phyloP scores from a whole-genome alignment of 805 yeast species.

The Starmerella scarabaei region DNA sequence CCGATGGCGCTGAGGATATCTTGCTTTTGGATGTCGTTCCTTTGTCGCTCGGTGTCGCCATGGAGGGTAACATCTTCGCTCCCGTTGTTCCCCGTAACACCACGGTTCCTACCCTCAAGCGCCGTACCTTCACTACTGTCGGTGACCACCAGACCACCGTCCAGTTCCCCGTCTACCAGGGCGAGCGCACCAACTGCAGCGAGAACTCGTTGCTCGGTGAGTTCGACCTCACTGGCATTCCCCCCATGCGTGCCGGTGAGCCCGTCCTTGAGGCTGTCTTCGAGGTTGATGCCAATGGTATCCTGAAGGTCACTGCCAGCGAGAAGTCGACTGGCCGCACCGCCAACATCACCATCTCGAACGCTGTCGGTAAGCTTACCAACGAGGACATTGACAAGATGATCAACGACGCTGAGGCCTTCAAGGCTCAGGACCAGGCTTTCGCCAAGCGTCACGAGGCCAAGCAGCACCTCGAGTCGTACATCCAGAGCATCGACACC shows the following conservation, averaged over 20 bases:
- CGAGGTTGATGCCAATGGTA: slow-evolving; percentile 99
- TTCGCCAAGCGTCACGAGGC: slow-evolving; percentile 99
- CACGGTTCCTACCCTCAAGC: slow-evolving; percentile 97
- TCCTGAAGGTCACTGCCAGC: slow-evolving; percentile 95
- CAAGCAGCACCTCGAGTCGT: slow-evolving; percentile 97
- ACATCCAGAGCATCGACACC: slow-evolving; percentile 89
- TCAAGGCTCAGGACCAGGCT: slow-evolving; percentile 97
- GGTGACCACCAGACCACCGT: slow-evolving; percentile 98
- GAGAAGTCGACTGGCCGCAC: slow-evolving; percentile 98
- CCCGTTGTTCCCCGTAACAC: slow-evolving; percentile 99
- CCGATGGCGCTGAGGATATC: slow-evolving; percentile 87
- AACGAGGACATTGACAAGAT: slow-evolving; percentile 95
- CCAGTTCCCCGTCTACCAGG: slow-evolving; percentile 98
- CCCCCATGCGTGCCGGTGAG: slow-evolving; percentile 98
- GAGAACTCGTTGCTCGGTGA: slow-evolving; percentile 97
- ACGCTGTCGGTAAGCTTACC: slow-evolving; percentile 97
- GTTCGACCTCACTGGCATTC: slow-evolving; percentile 95
- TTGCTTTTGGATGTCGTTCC: slow-evolving; percentile 95
- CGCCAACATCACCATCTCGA: slow-evolving; percentile 95
- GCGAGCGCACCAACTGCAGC: slow-evolving; percentile 98
- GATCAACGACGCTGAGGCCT: slow-evolving; percentile 97
- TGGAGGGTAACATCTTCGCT: slow-evolving; percentile 98
- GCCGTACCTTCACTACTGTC: slow-evolving; percentile 97
- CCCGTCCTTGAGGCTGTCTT: slow-evolving; percentile 98
- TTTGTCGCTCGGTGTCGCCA: slow-evolving; percentile 97